These are phyloP conservation scores for Hemileccinum impolitum DNA, from an alignment of 768 basidiomycete species.

Conservation along the genomic window DNA sequence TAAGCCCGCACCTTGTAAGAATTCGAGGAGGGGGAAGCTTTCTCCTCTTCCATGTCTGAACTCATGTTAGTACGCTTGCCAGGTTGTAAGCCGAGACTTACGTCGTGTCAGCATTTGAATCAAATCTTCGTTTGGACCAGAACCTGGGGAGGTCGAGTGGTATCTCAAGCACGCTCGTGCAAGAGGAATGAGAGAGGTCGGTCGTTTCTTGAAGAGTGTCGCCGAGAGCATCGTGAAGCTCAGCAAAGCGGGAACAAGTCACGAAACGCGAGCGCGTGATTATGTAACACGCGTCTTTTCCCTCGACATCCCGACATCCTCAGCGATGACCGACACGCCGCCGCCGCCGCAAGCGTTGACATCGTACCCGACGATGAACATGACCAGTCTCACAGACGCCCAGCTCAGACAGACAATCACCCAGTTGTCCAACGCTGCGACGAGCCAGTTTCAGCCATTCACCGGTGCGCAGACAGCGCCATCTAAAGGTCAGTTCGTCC, in stretches of 20 bases:
- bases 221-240: conserved; percentile 19
- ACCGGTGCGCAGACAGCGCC: conserved; percentile 28
- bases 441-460: conserved; percentile 35
- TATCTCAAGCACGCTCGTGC: conserved; percentile 11
- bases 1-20: conserved; percentile 51
- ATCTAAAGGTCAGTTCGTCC: conserved; percentile 25
- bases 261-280: not conserved
- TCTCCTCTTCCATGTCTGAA: conserved; percentile 43
- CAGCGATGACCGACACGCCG: conserved; percentile 29
- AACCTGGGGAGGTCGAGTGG: conserved; percentile 16
- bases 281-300: conserved; percentile 27
- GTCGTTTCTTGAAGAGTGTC: conserved; percentile 7
- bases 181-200: not conserved
- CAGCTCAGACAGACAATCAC: conserved; percentile 63
- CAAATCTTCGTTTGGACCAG: conserved; percentile 35
- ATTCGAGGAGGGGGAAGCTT: conserved; percentile 35
- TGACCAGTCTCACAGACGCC: conserved; percentile 52
- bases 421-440: conserved; percentile 44
- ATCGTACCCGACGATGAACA: conserved; percentile 33
- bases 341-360: conserved; percentile 25
- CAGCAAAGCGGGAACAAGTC: too few relatives aligned
- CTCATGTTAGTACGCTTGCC: not conserved
- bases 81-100: conserved; percentile 21
- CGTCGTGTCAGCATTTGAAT: conserved; percentile 42
- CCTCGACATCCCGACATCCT: not conserved